Percentiles rank a stretch among this genome's conserved stretches.
Evolutionary conservation across 163 green algal genomes (phyloP).

Genomic region (Smithsoniella earleae): DNA sequence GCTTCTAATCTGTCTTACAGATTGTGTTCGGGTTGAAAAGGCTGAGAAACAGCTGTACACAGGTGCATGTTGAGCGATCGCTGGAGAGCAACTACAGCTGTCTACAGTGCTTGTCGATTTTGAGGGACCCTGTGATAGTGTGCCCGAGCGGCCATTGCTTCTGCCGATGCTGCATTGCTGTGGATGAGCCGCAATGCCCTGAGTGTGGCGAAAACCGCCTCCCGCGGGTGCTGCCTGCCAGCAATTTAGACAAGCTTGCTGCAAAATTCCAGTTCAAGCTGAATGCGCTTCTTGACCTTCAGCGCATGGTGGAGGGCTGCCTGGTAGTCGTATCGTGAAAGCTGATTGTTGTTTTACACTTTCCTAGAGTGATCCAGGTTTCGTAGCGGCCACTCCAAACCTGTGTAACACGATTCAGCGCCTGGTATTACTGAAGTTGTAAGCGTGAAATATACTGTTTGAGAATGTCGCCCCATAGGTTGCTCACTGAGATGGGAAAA

Average conservation of each 20-base stretch:
- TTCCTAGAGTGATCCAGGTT: too few species aligned
- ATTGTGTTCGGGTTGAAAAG: too few species aligned
- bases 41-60: too few species aligned
- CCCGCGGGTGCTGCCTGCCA: neutral
- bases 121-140: neutral
- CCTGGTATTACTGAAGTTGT: too few species aligned
- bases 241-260: neutral
- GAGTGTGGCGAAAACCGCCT: constrained; percentile 4
- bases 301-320: neutral
- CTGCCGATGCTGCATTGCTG: neutral
- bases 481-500: too few species aligned
- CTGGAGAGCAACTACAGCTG: constrained; percentile 24
- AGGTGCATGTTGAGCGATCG: neutral
- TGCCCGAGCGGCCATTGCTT: neutral
- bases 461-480: too few species aligned
- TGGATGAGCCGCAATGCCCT: neutral
- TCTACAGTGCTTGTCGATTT: neutral
- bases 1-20: too few species aligned
- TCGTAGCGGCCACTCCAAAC: too few species aligned
- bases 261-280: constrained; percentile 17
- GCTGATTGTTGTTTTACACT: too few species aligned
- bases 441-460: too few species aligned
- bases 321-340: too few species aligned
- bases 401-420: too few species aligned
- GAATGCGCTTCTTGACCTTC: neutral